Base-by-base conservation (phyloP, 2,329 filamentous ascomycete genomes). In the Fusarium irregulare region DNA sequence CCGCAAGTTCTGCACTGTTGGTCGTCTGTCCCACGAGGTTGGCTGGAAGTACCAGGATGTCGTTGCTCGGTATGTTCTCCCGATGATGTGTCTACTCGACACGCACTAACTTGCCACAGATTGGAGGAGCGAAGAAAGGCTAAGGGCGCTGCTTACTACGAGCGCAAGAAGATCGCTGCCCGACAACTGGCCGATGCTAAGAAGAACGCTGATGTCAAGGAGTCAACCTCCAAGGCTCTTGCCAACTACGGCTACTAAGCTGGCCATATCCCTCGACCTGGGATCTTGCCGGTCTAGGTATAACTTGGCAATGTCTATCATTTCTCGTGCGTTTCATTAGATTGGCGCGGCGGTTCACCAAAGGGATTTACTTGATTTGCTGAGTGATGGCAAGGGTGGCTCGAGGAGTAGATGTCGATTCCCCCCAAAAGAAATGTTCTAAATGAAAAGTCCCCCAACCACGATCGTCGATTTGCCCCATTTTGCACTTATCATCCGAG, bases 41-140 rank as follows among this genome's bases (percentile, higher is more conserved):
- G 96, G 96, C 87, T 99, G 96, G 96, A 99, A 99, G 89, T 98
- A 99, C 92, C 93, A 98, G 90, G 95, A 98, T 83, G 94, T 99
- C 82, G 96, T 99, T 87, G 92, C 91, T 80, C 94, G 93, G 94
- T 98, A 87, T 81, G 94, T 92, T 68, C 40, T 16, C 25, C n/a
- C 41, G 21, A 30, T 40, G 3, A 14, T 16, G 3, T 25, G 16
- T 56, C 16, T 51, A 32, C 7, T 13, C 20, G 32, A 23, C 27
- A 66, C 13, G 46, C 20, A 61, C 67, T 76, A 71, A 77, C 67
- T 66, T 48, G 49, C 54, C 65, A 77, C 80, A 98, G 96, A 86
- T 91, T 99, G 81, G 96, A 99, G 90, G 96, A 99, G 91, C 91
- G 95, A 86, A 93, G 96, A 89, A 99, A 99, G 90, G 95, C 97